phyloP scores from a whole-genome alignment of 257 asterid genomes.

The Nicotiana otophora region DNA sequence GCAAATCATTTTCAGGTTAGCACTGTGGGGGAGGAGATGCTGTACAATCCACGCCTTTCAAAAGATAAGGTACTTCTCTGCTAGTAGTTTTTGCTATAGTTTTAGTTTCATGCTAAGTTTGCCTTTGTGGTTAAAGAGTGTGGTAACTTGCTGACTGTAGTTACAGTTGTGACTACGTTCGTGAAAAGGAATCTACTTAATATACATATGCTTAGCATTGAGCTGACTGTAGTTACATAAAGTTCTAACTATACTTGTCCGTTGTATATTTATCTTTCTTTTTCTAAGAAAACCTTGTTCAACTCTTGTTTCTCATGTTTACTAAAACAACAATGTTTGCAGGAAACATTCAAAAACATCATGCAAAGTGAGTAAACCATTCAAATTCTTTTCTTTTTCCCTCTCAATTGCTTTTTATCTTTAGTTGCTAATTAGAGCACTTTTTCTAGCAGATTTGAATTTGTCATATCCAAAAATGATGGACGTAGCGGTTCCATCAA shows the following conservation, averaged over 20 bases:
- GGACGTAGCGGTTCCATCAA: conserved; percentile 84
- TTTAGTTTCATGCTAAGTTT: neutral
- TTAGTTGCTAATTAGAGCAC: neutral
- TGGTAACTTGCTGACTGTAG: neutral
- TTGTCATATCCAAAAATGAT: conserved; percentile 94
- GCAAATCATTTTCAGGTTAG: conserved; percentile 44
- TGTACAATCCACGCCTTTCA: conserved; percentile 73
- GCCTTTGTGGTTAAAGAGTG: neutral
- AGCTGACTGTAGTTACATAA: neutral
- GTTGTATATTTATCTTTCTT: neutral
- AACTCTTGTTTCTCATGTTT: neutral
- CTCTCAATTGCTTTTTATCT: neutral
- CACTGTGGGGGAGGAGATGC: conserved; percentile 87
- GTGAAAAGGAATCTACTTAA: neutral
- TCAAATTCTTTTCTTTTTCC: neutral
- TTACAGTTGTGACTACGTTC: too few relatives aligned
- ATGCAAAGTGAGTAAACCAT: conserved; percentile 71
- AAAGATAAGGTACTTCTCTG: conserved; percentile 66
- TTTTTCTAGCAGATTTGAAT: conserved; percentile 50
- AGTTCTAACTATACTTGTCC: neutral
- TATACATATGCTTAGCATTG: neutral
- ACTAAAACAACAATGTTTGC: conserved; percentile 15
- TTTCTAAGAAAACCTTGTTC: neutral
- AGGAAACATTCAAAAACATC: conserved; percentile 78
- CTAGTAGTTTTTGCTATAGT: neutral